Evolutionary conservation across 257 asterid genomes (phyloP), one percentile per base, ranked within the genome.

Genomic region (Ilex aquifolium): DNA sequence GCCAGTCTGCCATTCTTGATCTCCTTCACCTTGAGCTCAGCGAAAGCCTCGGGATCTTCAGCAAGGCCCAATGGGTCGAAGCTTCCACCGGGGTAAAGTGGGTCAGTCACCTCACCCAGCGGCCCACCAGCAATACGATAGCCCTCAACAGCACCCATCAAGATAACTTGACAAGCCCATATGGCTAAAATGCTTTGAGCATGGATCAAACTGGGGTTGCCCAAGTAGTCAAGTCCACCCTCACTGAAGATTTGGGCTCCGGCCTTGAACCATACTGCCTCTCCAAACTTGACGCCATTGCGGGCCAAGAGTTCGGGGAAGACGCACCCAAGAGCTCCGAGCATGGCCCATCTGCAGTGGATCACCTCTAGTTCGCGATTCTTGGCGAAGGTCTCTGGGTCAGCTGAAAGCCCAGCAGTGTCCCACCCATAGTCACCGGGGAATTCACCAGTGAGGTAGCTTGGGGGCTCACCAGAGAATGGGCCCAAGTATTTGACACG

Each of bases 201-300:
- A 15, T 86, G 95, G 66, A 86, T 60, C 83, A 86, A 62, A 71
- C 88, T 83, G 1, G 91, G 91, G 91, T 83, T 86, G 6, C 95
- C 95, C 81, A 86, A 71, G 42, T 83, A 85, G 77, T 82, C 85
- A 40, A 86, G 82, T 0, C 95, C 95, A 27, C 95, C 95, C 48
- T 83, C 88, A 57, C 83, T 76, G 68, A 86, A 86, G 75, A 86
- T 86, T 58, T 83, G 88, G 0, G 90, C 42, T 2, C 95, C 91
- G 6, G 95, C 95, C 77, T 86, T 86, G 83, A 86, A 83, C 95
- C 88, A 86, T 0, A 86, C 88, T 0, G 95, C 95, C 64, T 86
- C 95, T 0, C 95, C 91, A 56, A 83, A 86, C 57, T 86, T 86
- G 31, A 86, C 85, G 2, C 95, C 95, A 54, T 82, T 86, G n/a